phyloP scores from a whole-genome alignment of 2,329 filamentous ascomycete species.

The Colletotrichum kahawae region DNA sequence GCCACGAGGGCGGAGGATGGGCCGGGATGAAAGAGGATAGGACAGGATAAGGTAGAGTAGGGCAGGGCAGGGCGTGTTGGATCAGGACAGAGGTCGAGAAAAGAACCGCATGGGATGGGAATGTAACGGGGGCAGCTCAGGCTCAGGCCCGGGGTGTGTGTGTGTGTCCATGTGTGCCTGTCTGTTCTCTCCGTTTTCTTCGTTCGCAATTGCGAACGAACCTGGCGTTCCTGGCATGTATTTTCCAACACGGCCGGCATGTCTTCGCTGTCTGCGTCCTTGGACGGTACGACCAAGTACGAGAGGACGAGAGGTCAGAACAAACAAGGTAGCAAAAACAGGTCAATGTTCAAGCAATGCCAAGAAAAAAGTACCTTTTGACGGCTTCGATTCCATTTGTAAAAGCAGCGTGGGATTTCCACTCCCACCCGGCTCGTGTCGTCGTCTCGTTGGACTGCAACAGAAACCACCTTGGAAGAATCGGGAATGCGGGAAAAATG shows the following conservation, averaged over 20 bases:
- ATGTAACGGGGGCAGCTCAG: conserved; percentile 3
- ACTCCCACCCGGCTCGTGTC: conserved; percentile 16
- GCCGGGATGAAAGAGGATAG: not conserved
- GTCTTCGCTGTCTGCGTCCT: not conserved
- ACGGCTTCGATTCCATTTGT: not conserved
- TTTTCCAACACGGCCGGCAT: not conserved
- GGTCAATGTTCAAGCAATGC: not conserved
- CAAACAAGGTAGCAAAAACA: not conserved
- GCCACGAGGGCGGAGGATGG: not conserved
- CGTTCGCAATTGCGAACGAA: conserved; percentile 23
- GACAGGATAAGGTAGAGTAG: not conserved
- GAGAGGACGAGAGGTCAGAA: not conserved
- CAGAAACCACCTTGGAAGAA: not conserved
- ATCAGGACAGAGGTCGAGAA: not conserved
- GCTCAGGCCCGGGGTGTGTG: not conserved
- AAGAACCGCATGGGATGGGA: not conserved
- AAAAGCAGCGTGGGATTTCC: conserved; percentile 18
- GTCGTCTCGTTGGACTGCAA: conserved; percentile 16
- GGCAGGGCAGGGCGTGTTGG: not conserved
- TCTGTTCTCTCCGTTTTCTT: conserved; percentile 9
- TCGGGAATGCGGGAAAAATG: conserved; percentile 1
- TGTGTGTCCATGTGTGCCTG: not conserved
- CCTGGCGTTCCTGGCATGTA: conserved; percentile 3
- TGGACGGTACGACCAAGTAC: not conserved
- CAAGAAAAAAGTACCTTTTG: not conserved